Evolutionary conservation across 805 yeast species (phyloP), one percentile per base, ranked within the genome.

Genomic region (Kluyveromyces nonfermentans): DNA sequence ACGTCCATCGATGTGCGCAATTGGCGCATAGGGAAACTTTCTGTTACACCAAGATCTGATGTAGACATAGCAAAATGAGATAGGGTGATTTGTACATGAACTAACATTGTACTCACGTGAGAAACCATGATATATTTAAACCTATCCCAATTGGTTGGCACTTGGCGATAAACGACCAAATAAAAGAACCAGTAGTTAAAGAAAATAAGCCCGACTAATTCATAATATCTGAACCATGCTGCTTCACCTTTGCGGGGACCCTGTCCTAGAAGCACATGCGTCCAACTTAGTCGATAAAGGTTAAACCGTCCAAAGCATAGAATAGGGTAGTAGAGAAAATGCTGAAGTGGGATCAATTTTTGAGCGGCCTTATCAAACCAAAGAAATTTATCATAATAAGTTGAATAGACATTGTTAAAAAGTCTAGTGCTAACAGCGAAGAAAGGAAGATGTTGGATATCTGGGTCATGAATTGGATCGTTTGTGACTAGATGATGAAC

Each of bases 21-120:
- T 64, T 87, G 96, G 50, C 93, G 73, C 47, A 83, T 80, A 0
- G 81, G 76, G 56, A 87, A 87, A 7, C 87, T 73, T 60, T 87
- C 96, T 35, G 81, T 73, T 7, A 77, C 74, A 1, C 96, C 96
- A 15, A 87, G 66, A 56, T 87, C 95, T 5, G 93, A 73, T 0
- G 96, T 88, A 1, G 95, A 84, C 95, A 87, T 88, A 32, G 95
- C 95, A 68, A 87, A 87, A 61, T 87, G 96, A 12, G 89, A 80
- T 35, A 87, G 70, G 0, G 95, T 85, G 63, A 87, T 87, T 60
- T 88, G 96, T 28, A 87, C 95, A 62, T 87, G 96, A n/a, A 87
- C 90, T 33, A 89, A 73, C 94, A 86, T 85, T 2, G 96, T 84
- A 10, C 85, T 74, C 7, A 85, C 57, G 54, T 87, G 95, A 35